A percentile compares a stretch with the other conserved stretches of the same genome.
These are phyloP conservation scores for Harrya chromipes DNA, from an alignment of 768 basidiomycete genomes.

Conservation along the genomic window DNA sequence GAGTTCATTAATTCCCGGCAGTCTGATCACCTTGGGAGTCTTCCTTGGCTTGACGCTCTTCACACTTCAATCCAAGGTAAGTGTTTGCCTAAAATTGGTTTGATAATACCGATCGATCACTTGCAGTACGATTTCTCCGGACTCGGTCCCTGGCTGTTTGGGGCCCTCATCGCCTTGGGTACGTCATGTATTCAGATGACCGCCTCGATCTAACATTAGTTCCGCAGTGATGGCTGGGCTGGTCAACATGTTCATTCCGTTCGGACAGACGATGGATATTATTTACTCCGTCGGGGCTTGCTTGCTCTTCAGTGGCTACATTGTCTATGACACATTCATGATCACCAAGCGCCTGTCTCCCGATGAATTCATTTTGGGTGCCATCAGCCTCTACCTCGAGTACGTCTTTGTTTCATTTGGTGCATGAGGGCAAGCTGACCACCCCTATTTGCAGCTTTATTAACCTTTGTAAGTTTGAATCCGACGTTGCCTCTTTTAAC, in stretches of 20 bases:
- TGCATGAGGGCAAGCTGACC: slow-evolving; percentile 13
- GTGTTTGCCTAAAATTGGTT: slow-evolving; percentile 9
- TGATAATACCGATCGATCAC: background rate
- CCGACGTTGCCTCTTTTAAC: background rate
- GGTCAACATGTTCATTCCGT: slow-evolving; percentile 85
- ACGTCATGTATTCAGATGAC: slow-evolving; percentile 23
- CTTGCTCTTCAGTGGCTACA: slow-evolving; percentile 84
- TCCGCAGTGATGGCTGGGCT: slow-evolving; percentile 71
- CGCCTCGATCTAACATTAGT: slow-evolving; percentile 1
- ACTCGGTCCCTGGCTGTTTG: slow-evolving; percentile 89
- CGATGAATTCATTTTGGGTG: slow-evolving; percentile 90
- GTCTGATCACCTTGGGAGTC: slow-evolving; percentile 85
- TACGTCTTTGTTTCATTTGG: slow-evolving; percentile 37
- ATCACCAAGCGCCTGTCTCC: slow-evolving; percentile 88
- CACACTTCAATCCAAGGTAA: slow-evolving; percentile 89
- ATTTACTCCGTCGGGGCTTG: slow-evolving; percentile 75
- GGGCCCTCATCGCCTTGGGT: slow-evolving; percentile 76
- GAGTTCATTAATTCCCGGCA: slow-evolving; percentile 26
- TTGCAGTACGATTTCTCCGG: slow-evolving; percentile 89
- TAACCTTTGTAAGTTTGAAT: slow-evolving; percentile 68
- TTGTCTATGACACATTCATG: slow-evolving; percentile 86
- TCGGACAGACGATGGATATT: slow-evolving; percentile 76
- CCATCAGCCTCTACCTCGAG: slow-evolving; percentile 94
- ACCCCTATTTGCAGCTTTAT: slow-evolving; percentile 55
- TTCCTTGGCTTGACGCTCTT: slow-evolving; percentile 94